A percentile compares a stretch with the other conserved stretches of the same genome.
These are phyloP conservation scores for Leccinum truebloodii DNA, from an alignment of 768 basidiomycete genomes.

Conservation along the genomic window DNA sequence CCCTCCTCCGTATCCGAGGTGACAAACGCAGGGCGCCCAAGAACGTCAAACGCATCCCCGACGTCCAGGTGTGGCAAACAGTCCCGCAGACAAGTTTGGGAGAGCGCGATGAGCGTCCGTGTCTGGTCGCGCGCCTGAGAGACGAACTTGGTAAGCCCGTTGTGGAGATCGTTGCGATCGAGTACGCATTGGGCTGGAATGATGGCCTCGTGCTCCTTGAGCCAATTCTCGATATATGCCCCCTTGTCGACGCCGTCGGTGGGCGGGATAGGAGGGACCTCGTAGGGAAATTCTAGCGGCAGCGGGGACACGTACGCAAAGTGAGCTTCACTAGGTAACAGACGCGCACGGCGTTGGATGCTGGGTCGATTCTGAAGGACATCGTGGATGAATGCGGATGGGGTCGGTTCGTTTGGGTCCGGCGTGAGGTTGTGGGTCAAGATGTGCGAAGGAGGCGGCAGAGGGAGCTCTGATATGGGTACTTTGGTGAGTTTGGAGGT, in stretches of 20 bases:
- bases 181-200: conserved; percentile 22
- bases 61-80: conserved; percentile 85
- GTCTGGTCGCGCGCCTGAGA: conserved; percentile 51
- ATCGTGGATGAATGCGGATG: conserved; percentile 50
- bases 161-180: neutral
- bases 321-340: conserved; percentile 59
- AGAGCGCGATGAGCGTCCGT: conserved; percentile 69
- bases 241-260: conserved; percentile 52
- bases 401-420: conserved; percentile 55
- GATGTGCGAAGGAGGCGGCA: conserved; percentile 41
- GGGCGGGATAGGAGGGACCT: conserved; percentile 58
- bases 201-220: conserved; percentile 62
- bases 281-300: conserved; percentile 81
- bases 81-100: conserved; percentile 66
- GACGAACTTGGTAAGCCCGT: conserved; percentile 47
- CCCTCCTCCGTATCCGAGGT: conserved; percentile 28
- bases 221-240: conserved; percentile 75
- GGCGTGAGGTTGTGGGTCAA: conserved; percentile 55
- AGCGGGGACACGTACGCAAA: conserved; percentile 84
- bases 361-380: conserved; percentile 56
- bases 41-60: conserved; percentile 72
- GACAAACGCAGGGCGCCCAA: conserved; percentile 62
- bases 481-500: conserved; percentile 23
- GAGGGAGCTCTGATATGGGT: conserved; percentile 48
- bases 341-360: conserved; percentile 67